A percentile compares a stretch with the other conserved stretches of the same genome.
These are phyloP conservation scores for Eucalyptus coolabah DNA, from an alignment of 345 rosid genomes.

Conservation along the genomic window DNA sequence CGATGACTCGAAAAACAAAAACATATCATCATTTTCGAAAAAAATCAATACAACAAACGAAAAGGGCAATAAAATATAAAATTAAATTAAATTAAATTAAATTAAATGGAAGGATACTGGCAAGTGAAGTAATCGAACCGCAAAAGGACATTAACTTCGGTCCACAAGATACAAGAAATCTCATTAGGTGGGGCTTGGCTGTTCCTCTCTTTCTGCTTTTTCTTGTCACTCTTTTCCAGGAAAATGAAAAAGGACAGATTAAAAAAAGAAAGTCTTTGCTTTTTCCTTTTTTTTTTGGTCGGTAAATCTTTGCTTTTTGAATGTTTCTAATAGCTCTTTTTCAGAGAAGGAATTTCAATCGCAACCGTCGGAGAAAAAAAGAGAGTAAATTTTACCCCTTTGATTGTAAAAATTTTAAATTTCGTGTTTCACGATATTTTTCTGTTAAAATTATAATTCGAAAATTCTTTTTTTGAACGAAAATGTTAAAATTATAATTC, in stretches of 20 bases:
- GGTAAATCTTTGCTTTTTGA: background rate
- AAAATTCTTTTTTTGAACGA: too few relatives aligned
- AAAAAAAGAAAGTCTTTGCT: background rate
- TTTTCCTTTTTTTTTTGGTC: background rate
- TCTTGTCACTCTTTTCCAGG: background rate
- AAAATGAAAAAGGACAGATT: background rate
- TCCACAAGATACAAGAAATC: background rate
- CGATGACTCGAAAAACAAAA: background rate
- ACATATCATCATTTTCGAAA: background rate
- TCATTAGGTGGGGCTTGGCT: background rate
- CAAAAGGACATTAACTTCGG: background rate
- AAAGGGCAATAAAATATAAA: background rate
- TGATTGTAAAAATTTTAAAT: background rate
- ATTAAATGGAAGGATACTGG: background rate
- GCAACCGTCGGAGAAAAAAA: accelerated
- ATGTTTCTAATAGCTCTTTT: background rate
- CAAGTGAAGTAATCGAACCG: background rate
- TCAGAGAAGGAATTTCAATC: background rate
- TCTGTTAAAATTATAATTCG: background rate
- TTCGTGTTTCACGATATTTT: background rate
- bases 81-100: background rate
- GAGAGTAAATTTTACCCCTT: background rate
- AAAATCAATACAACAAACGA: background rate
- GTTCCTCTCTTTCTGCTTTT: background rate
- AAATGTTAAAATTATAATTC: background rate